These are phyloP conservation scores for Vitis cinerea DNA, from an alignment of 164 flowering plant genomes.

Conservation along the genomic window DNA sequence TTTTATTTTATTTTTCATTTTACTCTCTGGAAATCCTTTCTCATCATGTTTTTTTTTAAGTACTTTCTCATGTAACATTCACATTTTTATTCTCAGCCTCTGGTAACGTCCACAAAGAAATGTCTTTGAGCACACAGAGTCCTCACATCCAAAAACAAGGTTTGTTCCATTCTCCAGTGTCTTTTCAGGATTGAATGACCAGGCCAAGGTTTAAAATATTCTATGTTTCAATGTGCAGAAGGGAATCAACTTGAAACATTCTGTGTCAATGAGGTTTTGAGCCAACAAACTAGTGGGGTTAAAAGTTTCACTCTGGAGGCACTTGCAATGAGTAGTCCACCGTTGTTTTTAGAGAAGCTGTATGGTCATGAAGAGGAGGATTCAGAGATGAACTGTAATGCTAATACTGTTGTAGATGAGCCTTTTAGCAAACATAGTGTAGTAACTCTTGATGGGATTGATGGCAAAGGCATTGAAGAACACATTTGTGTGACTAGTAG, in stretches of 20 bases:
- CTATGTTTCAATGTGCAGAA: conserved; percentile 1
- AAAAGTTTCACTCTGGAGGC: not conserved
- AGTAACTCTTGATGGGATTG: not conserved
- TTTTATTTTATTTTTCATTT: not conserved
- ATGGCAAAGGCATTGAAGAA: not conserved
- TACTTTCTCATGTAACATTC: too few species aligned
- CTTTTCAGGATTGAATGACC: not conserved
- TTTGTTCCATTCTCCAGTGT: not conserved
- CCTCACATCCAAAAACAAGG: not conserved
- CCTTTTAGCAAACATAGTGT: not conserved
- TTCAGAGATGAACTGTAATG: not conserved
- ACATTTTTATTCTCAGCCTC: not conserved
- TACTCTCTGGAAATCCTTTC: not conserved
- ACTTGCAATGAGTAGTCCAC: not conserved
- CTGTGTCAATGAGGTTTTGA: conserved; percentile 1
- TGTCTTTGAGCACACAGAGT: not conserved
- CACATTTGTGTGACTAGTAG: not conserved
- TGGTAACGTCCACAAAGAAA: not conserved
- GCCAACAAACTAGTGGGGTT: not conserved
- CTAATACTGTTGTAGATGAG: not conserved
- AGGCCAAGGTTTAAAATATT: not conserved
- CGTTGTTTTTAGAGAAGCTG: not conserved
- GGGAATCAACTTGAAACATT: not conserved
- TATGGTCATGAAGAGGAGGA: not conserved
- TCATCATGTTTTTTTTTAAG: not conserved